Evolutionary conservation across 768 basidiomycete genomes (phyloP).

Genomic region (Boletus rubropictus): DNA sequence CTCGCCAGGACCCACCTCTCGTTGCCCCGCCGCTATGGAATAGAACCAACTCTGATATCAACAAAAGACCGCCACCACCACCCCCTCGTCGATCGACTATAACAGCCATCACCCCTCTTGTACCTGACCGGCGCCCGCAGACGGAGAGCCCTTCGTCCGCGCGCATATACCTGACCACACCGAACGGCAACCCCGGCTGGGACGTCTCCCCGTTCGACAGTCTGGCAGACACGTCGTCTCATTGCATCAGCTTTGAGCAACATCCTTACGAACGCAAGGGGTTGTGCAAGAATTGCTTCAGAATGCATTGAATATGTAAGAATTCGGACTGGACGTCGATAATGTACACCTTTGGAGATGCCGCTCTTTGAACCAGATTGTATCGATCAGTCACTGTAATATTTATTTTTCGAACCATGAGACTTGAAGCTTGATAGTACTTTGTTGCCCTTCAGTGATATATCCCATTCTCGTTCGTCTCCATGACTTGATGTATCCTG

Average conservation of each 20-base stretch:
- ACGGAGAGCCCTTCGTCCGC: conserved; percentile 11
- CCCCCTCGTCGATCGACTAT: conserved; percentile 49
- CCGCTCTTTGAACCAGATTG: background rate
- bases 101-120: conserved; percentile 34
- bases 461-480: too few species aligned
- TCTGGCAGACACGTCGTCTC: conserved; percentile 41
- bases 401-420: background rate
- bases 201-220: conserved; percentile 66
- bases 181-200: conserved; percentile 31
- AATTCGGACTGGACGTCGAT: background rate
- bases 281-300: conserved; percentile 62
- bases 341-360: too few species aligned
- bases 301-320: conserved; percentile 36
- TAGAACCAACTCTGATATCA: conserved; percentile 20
- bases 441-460: background rate
- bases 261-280: conserved; percentile 62
- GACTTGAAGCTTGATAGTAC: background rate
- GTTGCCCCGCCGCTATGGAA: conserved; percentile 17
- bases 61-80: conserved; percentile 53
- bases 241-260: conserved; percentile 56
- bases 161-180: conserved; percentile 25
- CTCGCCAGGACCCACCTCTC: conserved; percentile 11
- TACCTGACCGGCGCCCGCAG: conserved; percentile 40
- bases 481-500: too few species aligned
- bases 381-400: conserved; percentile 3